phyloP scores from a whole-genome alignment of 1,284 basidiomycete species.

The Inonotus obliquus region DNA sequence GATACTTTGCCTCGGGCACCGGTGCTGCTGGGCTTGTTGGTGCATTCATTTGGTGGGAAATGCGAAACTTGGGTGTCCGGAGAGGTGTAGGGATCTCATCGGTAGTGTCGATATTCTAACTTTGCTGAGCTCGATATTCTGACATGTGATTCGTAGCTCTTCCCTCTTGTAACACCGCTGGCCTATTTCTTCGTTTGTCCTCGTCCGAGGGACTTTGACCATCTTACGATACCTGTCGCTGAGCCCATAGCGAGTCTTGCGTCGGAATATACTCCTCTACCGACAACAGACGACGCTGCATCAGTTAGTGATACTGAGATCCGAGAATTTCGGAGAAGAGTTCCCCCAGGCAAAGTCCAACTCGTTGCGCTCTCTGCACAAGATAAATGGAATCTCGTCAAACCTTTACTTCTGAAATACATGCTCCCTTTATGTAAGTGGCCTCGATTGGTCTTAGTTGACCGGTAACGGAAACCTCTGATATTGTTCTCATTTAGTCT shows the following conservation, averaged over 20 bases:
- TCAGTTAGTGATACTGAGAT: neutral
- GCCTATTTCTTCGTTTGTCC: constrained; percentile 78
- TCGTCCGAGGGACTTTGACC: constrained; percentile 40
- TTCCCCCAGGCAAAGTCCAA: constrained; percentile 17
- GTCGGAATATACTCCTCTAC: constrained; percentile 51
- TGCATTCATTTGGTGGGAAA: constrained; percentile 92
- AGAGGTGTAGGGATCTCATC: constrained; percentile 79
- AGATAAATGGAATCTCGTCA: constrained; percentile 77
- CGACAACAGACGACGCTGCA: constrained; percentile 26
- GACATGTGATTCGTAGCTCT: constrained; percentile 42
- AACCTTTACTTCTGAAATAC: constrained; percentile 69
- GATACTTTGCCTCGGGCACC: constrained; percentile 88
- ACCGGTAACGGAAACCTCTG: neutral
- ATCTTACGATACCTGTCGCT: constrained; percentile 19
- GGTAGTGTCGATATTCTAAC: constrained; percentile 31
- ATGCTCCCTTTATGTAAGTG: constrained; percentile 78
- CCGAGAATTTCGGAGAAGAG: constrained; percentile 27
- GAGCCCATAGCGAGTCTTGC: constrained; percentile 31
- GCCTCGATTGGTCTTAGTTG: neutral
- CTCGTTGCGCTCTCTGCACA: constrained; percentile 47
- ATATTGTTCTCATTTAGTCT: constrained; percentile 42
- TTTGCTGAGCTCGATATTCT: neutral
- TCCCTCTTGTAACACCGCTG: constrained; percentile 73
- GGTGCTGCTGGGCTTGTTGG: constrained; percentile 93
- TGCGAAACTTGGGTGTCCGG: constrained; percentile 82